phyloP scores from a whole-genome alignment of 139 green algal genomes.

The Yamagishiella unicocca region DNA sequence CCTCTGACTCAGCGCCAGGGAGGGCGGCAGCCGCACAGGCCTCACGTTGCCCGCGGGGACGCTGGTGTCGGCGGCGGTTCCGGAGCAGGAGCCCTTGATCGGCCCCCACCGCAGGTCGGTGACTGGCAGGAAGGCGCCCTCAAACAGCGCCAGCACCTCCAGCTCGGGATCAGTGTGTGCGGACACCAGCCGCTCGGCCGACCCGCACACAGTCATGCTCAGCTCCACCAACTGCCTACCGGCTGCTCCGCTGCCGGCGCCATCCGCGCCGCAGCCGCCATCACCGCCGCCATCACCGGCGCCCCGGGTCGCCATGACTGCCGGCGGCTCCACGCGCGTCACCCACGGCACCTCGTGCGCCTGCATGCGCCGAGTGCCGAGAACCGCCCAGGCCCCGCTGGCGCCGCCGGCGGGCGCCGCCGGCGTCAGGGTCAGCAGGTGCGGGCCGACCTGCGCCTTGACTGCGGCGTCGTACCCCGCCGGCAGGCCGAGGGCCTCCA shows the following conservation, averaged over 20 bases:
- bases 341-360: conserved; percentile 26
- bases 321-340: background rate
- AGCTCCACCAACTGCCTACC: background rate
- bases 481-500: conserved; percentile 21
- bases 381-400: conserved; percentile 12
- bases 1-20: background rate
- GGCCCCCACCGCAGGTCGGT: background rate
- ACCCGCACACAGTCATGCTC: conserved; percentile 21
- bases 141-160: conserved; percentile 32
- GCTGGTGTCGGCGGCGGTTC: background rate
- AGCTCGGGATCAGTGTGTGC: background rate
- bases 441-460: conserved; percentile 32
- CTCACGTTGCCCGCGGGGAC: background rate
- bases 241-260: background rate
- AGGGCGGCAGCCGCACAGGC: background rate
- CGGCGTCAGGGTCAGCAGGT: conserved; percentile 47
- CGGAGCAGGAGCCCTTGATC: background rate
- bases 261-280: background rate
- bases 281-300: background rate
- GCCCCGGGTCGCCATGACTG: background rate
- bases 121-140: background rate
- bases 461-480: background rate
- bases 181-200: background rate
- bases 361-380: conserved; percentile 11
- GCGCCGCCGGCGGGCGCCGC: background rate